phyloP scores from a whole-genome alignment of 73 alveolate genomes.

The Symbiodinium natans region DNA sequence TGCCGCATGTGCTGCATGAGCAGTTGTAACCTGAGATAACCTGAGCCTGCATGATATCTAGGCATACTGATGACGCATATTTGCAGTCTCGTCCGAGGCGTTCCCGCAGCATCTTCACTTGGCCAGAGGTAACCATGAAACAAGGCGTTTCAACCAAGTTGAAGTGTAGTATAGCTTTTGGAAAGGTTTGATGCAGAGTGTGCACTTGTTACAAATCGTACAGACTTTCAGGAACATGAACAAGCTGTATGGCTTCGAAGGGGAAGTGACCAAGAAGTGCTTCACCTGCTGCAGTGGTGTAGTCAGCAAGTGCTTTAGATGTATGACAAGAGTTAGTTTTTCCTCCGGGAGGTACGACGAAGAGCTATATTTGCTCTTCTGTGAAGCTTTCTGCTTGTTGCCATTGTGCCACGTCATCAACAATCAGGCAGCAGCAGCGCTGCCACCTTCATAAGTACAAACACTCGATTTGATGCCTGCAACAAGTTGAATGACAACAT shows the following conservation, averaged over 20 bases:
- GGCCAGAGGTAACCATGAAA: slow-evolving; percentile 98
- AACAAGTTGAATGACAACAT: too few species aligned
- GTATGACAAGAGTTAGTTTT: background rate
- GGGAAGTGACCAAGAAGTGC: slow-evolving; percentile 97
- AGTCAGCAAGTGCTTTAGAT: too few species aligned
- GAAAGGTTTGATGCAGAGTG: too few species aligned
- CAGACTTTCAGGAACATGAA: slow-evolving; percentile 95
- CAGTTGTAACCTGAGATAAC: too few species aligned
- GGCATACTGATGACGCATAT: too few species aligned
- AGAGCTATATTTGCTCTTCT: slow-evolving; percentile 96
- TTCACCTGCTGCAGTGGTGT: background rate
- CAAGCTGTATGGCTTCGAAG: slow-evolving; percentile 97
- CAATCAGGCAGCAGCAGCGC: too few species aligned
- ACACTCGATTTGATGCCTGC: too few species aligned
- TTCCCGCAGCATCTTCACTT: slow-evolving; percentile 97
- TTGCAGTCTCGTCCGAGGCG: background rate
- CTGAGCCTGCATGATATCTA: too few species aligned
- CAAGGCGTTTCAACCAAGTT: slow-evolving; percentile 10
- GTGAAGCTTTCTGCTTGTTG: slow-evolving; percentile 97
- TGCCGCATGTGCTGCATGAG: too few species aligned
- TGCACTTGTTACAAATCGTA: too few species aligned
- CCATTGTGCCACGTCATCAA: slow-evolving; percentile 98
- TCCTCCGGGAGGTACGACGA: slow-evolving; percentile 95
- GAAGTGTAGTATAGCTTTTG: too few species aligned
- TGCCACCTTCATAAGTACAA: too few species aligned